Evolutionary conservation across 179 eudicot genomes (phyloP).

Genomic region (Corrigiola litoralis): DNA sequence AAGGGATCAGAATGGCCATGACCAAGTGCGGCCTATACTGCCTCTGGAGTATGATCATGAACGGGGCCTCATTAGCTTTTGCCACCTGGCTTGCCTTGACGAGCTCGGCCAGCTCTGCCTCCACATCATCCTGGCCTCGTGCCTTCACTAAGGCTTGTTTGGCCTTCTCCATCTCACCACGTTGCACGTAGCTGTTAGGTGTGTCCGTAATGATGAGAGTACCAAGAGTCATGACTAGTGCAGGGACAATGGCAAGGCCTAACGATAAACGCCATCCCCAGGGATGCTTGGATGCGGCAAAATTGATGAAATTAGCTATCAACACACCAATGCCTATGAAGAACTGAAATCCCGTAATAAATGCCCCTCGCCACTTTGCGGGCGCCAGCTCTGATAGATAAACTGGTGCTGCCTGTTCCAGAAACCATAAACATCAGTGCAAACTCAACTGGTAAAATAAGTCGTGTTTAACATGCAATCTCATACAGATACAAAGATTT

Average conservation of each 20-base stretch:
- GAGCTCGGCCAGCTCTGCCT: slow-evolving; percentile 40
- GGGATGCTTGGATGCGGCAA: slow-evolving; percentile 6
- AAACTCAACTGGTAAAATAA: too few species aligned
- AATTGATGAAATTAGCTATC: slow-evolving; percentile 35
- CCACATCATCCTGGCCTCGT: slow-evolving; percentile 39
- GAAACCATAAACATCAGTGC: not conserved
- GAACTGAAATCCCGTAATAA: slow-evolving; percentile 40
- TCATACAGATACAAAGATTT: too few species aligned
- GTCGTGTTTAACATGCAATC: too few species aligned
- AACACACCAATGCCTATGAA: slow-evolving; percentile 37
- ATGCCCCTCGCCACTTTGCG: slow-evolving; percentile 40
- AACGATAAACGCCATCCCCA: slow-evolving; percentile 43
- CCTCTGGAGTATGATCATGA: slow-evolving; percentile 31
- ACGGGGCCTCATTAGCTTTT: slow-evolving; percentile 30
- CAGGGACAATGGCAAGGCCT: slow-evolving; percentile 35
- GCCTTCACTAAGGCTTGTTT: slow-evolving; percentile 24
- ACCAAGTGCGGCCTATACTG: slow-evolving; percentile 44
- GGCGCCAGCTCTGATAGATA: slow-evolving; percentile 43
- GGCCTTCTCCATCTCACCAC: slow-evolving; percentile 32
- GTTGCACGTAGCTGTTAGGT: slow-evolving; percentile 33
- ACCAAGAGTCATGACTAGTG: slow-evolving; percentile 33
- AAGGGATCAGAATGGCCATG: slow-evolving; percentile 39
- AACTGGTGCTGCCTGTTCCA: slow-evolving; percentile 29
- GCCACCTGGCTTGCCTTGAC: slow-evolving; percentile 37
- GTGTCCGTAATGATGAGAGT: slow-evolving; percentile 34